A percentile compares a stretch with the other conserved stretches of the same genome.
Evolutionary conservation across 139 green algal species (phyloP).

Genomic region (Chlorella vulgaris): DNA sequence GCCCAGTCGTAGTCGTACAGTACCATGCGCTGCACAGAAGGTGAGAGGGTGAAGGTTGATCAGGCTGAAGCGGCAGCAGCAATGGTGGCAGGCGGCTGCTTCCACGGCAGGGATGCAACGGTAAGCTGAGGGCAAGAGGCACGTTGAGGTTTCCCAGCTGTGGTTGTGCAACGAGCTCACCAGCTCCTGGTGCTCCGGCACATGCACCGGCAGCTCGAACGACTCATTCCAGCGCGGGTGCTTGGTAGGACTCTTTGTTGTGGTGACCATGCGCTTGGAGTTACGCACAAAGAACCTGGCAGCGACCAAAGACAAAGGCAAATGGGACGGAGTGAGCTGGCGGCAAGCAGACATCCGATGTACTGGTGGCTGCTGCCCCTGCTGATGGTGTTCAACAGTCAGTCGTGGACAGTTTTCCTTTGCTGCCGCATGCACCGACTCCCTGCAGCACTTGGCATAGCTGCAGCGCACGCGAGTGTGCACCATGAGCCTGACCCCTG

Average conservation of each 20-base stretch:
- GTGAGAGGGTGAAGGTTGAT: neutral
- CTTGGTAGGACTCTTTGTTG: conserved; percentile 11
- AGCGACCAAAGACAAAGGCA: neutral
- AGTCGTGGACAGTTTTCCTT: too few species aligned
- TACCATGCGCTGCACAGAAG: conserved; percentile 3
- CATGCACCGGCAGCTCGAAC: conserved; percentile 36
- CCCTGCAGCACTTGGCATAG: too few species aligned
- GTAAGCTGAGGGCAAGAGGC: neutral
- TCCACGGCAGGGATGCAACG: too few species aligned
- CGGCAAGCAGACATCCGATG: too few species aligned
- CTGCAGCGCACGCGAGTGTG: too few species aligned
- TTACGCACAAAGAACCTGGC: conserved; percentile 35
- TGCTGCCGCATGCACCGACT: too few species aligned
- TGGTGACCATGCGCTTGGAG: conserved; percentile 16
- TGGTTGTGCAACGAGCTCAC: neutral
- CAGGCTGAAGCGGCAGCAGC: neutral
- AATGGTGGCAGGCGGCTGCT: neutral
- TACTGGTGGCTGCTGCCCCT: too few species aligned
- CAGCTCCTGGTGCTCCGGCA: conserved; percentile 11
- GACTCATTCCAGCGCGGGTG: conserved; percentile 36
- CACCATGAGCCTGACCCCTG: too few species aligned
- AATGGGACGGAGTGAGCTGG: neutral
- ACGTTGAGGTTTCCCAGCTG: neutral
- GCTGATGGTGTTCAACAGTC: neutral
- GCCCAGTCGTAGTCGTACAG: conserved; percentile 34